Evolutionary conservation across 2,329 filamentous ascomycete genomes (phyloP).

Genomic region (Botrytis aclada): DNA sequence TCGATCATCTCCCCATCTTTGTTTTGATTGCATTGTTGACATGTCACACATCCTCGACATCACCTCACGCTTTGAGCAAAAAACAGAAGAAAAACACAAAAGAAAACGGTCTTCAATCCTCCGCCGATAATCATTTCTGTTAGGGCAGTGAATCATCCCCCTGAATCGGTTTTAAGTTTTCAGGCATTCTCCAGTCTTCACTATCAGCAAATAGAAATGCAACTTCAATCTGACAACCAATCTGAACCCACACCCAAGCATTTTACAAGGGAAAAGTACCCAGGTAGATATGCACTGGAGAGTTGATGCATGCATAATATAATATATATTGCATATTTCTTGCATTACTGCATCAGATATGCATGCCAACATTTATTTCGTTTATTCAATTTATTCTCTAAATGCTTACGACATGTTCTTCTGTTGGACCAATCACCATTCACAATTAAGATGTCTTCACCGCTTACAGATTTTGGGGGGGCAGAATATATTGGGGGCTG

Average conservation of each 20-base stretch:
- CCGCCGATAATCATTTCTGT: background rate
- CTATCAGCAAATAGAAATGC: background rate
- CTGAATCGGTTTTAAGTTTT: background rate
- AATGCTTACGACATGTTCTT: background rate
- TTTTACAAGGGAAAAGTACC: background rate
- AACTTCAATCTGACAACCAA: background rate
- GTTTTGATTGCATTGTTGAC: background rate
- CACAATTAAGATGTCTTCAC: background rate
- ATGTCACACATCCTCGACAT: background rate
- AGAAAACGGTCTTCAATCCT: background rate
- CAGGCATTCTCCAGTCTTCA: background rate
- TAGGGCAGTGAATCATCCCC: background rate
- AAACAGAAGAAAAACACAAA: too few relatives aligned
- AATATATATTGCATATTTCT: background rate
- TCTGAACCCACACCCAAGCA: background rate
- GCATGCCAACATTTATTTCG: background rate
- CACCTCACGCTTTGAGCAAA: background rate
- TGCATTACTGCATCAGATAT: background rate
- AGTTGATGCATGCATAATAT: background rate
- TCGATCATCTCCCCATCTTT: background rate
- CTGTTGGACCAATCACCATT: background rate
- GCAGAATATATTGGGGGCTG: slow-evolving; percentile 1
- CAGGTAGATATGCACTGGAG: background rate
- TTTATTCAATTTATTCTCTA: background rate
- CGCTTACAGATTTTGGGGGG: background rate